Evolutionary conservation across 345 rosid species (phyloP).

Genomic region (Streptanthus diversifolius): DNA sequence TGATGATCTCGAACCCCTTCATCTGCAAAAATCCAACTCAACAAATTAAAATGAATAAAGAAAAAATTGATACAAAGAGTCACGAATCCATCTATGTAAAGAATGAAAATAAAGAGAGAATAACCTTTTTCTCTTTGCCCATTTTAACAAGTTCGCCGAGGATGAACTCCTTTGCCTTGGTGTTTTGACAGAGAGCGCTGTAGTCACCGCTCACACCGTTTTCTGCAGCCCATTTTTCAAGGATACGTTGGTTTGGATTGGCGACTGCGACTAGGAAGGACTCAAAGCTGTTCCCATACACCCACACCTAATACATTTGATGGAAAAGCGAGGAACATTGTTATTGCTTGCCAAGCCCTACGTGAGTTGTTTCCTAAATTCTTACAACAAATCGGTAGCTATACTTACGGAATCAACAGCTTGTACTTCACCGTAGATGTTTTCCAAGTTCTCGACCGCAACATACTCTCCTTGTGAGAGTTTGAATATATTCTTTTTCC

Average conservation of each 20-base stretch:
- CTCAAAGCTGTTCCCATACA: conserved; percentile 85
- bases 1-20: conserved; percentile 75
- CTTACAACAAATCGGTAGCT: not conserved
- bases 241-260: conserved; percentile 62
- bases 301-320: conserved; percentile 59
- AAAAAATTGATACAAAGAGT: not conserved
- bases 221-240: conserved; percentile 65
- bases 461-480: conserved; percentile 95
- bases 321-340: conserved; percentile 2
- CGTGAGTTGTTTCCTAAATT: not conserved
- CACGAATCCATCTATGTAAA: not conserved
- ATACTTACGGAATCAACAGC: conserved; percentile 63
- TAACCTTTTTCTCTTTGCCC: conserved; percentile 75
- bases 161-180: conserved; percentile 55
- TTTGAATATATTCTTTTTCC: conserved; percentile 85
- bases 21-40: conserved; percentile 44
- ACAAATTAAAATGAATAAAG: not conserved
- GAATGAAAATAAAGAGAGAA: not conserved
- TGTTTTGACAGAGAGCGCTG: conserved; percentile 52
- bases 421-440: conserved; percentile 55
- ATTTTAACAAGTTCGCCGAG: conserved; percentile 60
- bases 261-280: conserved; percentile 68
- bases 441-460: conserved; percentile 86
- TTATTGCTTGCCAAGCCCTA: not conserved
- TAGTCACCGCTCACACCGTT: conserved; percentile 57